These are phyloP conservation scores for Coniosporium apollinis DNA, from an alignment of 495 filamentous ascomycete species.

Conservation along the genomic window DNA sequence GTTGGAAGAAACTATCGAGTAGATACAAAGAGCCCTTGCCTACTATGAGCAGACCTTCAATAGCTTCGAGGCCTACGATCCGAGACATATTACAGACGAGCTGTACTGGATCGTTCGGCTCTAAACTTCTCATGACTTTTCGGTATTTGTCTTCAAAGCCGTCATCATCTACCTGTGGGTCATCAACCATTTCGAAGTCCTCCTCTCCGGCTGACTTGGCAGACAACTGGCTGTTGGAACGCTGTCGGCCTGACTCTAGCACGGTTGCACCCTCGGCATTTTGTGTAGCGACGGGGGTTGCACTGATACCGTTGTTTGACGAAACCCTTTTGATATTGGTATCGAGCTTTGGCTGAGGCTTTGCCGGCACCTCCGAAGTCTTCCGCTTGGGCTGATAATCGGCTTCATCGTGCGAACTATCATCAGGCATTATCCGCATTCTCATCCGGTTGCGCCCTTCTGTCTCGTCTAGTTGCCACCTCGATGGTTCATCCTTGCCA, in stretches of 20 bases:
- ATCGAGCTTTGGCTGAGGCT: slow-evolving; percentile 25
- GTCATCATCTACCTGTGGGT: slow-evolving; percentile 65
- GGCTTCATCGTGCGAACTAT: slow-evolving; percentile 25
- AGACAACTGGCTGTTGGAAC: too few relatives aligned
- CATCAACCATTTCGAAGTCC: slow-evolving; percentile 87
- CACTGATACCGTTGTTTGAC: slow-evolving; percentile 19
- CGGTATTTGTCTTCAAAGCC: slow-evolving; percentile 92
- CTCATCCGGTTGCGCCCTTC: slow-evolving; percentile 95
- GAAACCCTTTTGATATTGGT: slow-evolving; percentile 18
- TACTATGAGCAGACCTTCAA: slow-evolving; percentile 78
- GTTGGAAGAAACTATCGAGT: slow-evolving; percentile 86
- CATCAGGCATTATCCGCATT: slow-evolving; percentile 64
- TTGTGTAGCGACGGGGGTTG: too few relatives aligned
- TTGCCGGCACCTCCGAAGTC: slow-evolving; percentile 17
- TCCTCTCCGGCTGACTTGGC: slow-evolving; percentile 44
- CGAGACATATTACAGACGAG: slow-evolving; percentile 88
- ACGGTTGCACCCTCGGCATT: too few relatives aligned
- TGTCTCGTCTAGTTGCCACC: slow-evolving; percentile 87
- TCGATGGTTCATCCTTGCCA: slow-evolving; percentile 42
- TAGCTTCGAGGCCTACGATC: slow-evolving; percentile 80
- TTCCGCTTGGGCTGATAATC: slow-evolving; percentile 79
- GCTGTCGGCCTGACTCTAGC: too few relatives aligned
- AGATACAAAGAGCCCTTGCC: slow-evolving; percentile 91
- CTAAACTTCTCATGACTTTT: slow-evolving; percentile 87
- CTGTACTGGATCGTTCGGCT: slow-evolving; percentile 83